These are phyloP conservation scores for Acaromyces ingoldii DNA, from an alignment of 1,284 basidiomycete species.

Conservation along the genomic window DNA sequence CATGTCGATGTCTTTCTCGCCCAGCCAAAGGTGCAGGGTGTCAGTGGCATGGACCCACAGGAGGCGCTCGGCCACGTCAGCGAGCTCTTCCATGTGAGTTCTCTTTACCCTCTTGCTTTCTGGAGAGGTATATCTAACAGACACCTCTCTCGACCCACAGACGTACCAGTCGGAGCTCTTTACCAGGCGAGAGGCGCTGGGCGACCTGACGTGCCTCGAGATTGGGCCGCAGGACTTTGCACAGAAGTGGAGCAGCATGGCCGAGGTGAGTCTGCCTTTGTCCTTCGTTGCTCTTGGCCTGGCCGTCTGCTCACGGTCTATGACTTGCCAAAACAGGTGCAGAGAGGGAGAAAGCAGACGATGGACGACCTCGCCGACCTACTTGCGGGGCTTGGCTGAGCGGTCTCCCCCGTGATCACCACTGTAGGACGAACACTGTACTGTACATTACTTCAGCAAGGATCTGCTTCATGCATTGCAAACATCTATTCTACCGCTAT, in stretches of 20 bases:
- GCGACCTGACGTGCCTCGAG: slow-evolving; percentile 47
- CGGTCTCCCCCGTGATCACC: no score
- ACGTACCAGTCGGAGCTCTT: slow-evolving; percentile 41
- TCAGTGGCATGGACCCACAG: slow-evolving; percentile 28
- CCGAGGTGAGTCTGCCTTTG: slow-evolving; percentile 10
- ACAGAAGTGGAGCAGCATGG: slow-evolving; percentile 22
- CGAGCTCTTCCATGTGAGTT: slow-evolving; percentile 41
- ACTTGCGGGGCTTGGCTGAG: slow-evolving; percentile 28
- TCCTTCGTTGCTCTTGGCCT: neutral
- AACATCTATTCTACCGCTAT: no score
- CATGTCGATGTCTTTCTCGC: slow-evolving; percentile 27
- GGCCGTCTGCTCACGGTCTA: neutral
- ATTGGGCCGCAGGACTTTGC: slow-evolving; percentile 25
- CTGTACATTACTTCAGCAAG: neutral
- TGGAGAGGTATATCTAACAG: neutral
- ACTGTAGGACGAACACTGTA: neutral
- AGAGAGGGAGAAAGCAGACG: slow-evolving; percentile 34
- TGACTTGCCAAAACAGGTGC: slow-evolving; percentile 8
- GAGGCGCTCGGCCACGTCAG: slow-evolving; percentile 32
- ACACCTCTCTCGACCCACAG: slow-evolving; percentile 11
- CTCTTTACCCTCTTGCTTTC: neutral
- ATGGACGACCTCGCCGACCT: slow-evolving; percentile 46
- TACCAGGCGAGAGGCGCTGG: slow-evolving; percentile 35
- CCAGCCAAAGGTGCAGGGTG: slow-evolving; percentile 6
- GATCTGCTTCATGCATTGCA: no score